These are phyloP conservation scores for Cryptococcus depauperatus DNA, from an alignment of 1,284 basidiomycete genomes.

Conservation along the genomic window DNA sequence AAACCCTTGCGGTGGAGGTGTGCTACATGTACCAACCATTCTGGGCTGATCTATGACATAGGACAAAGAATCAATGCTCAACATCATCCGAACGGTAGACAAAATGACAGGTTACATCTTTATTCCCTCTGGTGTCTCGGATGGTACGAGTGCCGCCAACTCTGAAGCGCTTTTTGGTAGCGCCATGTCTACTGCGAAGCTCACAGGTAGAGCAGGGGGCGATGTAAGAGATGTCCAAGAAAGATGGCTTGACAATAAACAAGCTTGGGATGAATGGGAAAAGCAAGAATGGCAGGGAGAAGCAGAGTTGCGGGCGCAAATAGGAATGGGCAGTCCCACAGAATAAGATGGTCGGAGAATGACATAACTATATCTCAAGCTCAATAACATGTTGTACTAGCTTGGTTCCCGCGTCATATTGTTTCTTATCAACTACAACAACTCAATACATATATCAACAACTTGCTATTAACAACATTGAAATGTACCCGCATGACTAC, in stretches of 20 bases:
- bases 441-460: too few species aligned
- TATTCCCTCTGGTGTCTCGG: slow-evolving; percentile 51
- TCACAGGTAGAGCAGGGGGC: slow-evolving; percentile 44
- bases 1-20: slow-evolving; percentile 92
- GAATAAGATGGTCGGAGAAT: too few species aligned
- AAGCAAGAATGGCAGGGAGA: slow-evolving; percentile 48
- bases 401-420: too few species aligned
- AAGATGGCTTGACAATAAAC: slow-evolving; percentile 71
- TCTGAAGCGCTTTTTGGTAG: slow-evolving; percentile 58
- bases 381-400: too few species aligned
- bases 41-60: slow-evolving; percentile 30
- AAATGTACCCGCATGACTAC: too few species aligned
- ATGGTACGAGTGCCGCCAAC: slow-evolving; percentile 56
- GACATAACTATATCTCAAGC: too few species aligned
- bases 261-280: slow-evolving; percentile 71
- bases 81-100: slow-evolving; percentile 71
- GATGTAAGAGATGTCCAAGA: slow-evolving; percentile 78
- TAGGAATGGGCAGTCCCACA: neutral
- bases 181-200: slow-evolving; percentile 52
- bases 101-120: slow-evolving; percentile 83
- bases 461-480: too few species aligned
- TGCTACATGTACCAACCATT: slow-evolving; percentile 16
- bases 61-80: slow-evolving; percentile 89
- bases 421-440: too few species aligned
- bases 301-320: slow-evolving; percentile 27